Base-by-base conservation (phyloP, 768 basidiomycete species). In the Pulveroboletus sp. region DNA sequence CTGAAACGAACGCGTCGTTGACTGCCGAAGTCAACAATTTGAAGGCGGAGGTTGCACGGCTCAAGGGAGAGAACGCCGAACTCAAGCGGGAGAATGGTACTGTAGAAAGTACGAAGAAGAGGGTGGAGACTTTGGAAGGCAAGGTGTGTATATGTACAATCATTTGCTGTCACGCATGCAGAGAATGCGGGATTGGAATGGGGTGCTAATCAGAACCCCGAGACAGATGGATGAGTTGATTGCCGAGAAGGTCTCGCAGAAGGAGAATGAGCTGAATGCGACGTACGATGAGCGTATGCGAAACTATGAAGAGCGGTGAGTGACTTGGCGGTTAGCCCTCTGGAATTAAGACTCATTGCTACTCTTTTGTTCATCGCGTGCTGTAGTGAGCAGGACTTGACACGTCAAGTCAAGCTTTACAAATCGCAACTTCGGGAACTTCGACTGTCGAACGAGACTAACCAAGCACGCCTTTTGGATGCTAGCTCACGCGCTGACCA, bases 231-330 rank as follows among this genome's bases (percentile, higher is more conserved):
- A 97, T 20, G 85, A 87, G 38, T 74, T 94, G 72, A 90, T 98
- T 48, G 78, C 82, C 51, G 95, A 97, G 57, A 87, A 86, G 61
- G 87, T 98, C 29, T 72, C 75, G 4, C 88, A 90, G 67, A 98
- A 97, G 70, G 92, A 97, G 72, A 95, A 94, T 48, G 97, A 97
- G 70, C 75, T 98, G 17, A 90, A 95, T 56, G 97, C 95, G 14
- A 94, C 90, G 6, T 97, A 97, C 56, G 97, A 99, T 60, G 97
- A 99, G 71, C 86, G 86, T 57, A 76, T 99, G 64, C 77, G 91
- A 43, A 99, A 98, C 67, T 97, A 95, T 58, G 94, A 94, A 67
- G 95, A 95, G 62, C 80, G 95, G 93, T 93, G 57, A 24, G 82
- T 67, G 9, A 6, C 8, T 6, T 5, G 12, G 32, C 8, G 16